Conservation (phyloP, 1,284 basidiomycete species). For the Cronartium quercuum region DNA sequence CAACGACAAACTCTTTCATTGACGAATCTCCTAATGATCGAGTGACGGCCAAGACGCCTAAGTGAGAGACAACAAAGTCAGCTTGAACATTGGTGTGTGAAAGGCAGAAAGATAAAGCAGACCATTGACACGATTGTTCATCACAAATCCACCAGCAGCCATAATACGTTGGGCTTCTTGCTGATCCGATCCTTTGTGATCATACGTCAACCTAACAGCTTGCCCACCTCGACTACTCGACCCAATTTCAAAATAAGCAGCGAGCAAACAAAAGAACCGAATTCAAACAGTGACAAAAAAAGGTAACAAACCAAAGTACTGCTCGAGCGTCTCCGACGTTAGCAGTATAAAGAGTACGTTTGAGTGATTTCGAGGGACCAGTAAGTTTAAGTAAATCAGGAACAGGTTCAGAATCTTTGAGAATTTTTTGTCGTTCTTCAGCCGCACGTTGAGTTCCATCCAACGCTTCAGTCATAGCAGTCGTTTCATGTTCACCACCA, state of each 20-base stretch:
- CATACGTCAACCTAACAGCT: constrained; percentile 90
- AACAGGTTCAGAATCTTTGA: constrained; percentile 1
- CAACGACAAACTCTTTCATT: constrained; percentile 99
- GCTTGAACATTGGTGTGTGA: background rate
- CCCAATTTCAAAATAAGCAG: background rate
- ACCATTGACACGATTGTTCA: constrained; percentile 95
- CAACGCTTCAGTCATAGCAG: constrained; percentile 21
- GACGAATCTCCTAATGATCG: constrained; percentile 91
- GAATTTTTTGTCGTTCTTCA: constrained; percentile 42
- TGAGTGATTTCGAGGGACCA: constrained; percentile 51
- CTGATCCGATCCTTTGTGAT: constrained; percentile 95
- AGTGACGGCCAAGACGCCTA: constrained; percentile 85
- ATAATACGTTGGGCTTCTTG: constrained; percentile 96
- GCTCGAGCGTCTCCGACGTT: constrained; percentile 92
- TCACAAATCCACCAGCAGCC: constrained; percentile 95
- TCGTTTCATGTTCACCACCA: constrained; percentile 10
- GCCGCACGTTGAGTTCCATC: constrained; percentile 42
- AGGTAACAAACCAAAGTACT: constrained; percentile 60
- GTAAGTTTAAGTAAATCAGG: background rate
- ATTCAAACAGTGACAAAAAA: background rate
- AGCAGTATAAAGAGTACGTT: constrained; percentile 84
- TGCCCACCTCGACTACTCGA: constrained; percentile 63
- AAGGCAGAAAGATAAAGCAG: constrained; percentile 35
- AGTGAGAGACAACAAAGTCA: background rate
- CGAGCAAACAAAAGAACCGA: constrained; percentile 14